These are phyloP conservation scores for Exophiala phaeomuriformis DNA, from an alignment of 2,329 filamentous ascomycete genomes.

Conservation along the genomic window DNA sequence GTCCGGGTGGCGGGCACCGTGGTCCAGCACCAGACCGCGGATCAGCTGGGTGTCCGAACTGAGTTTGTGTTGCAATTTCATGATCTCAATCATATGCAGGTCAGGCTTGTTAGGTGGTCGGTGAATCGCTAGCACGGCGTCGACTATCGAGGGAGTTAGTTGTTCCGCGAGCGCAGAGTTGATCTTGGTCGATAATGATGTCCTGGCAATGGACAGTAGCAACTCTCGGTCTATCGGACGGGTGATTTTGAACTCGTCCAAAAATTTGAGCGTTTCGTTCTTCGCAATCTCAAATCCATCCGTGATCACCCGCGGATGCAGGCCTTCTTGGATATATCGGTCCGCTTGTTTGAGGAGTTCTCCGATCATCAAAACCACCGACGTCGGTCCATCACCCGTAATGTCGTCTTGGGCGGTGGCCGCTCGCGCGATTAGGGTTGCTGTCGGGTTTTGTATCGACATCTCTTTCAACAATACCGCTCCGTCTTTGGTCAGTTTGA, in stretches of 20 bases:
- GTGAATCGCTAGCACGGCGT: slow-evolving; percentile 92
- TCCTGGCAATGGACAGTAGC: slow-evolving; percentile 84
- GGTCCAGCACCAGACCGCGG: slow-evolving; percentile 83
- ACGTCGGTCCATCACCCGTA: slow-evolving; percentile 94
- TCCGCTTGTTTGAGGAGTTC: slow-evolving; percentile 97
- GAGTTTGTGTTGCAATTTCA: slow-evolving; percentile 99
- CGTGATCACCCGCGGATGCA: slow-evolving; percentile 92
- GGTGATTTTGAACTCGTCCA: slow-evolving; percentile 85
- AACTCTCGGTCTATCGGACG: slow-evolving; percentile 89
- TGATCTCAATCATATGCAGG: slow-evolving; percentile 98
- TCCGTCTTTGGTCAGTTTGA: slow-evolving; percentile 98
- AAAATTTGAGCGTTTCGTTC: slow-evolving; percentile 86
- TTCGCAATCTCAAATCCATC: slow-evolving; percentile 98
- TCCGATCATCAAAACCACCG: slow-evolving; percentile 87
- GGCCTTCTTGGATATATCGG: slow-evolving; percentile 89
- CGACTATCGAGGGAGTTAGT: slow-evolving; percentile 90
- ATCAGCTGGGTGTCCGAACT: slow-evolving; percentile 95
- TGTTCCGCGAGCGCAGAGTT: slow-evolving; percentile 82
- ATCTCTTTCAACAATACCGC: slow-evolving; percentile 71
- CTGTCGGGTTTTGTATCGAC: slow-evolving; percentile 62
- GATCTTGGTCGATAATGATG: slow-evolving; percentile 90
- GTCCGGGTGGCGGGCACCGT: slow-evolving; percentile 92
- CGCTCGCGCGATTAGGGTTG: slow-evolving; percentile 71
- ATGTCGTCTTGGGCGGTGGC: slow-evolving; percentile 98
- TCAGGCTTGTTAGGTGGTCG: slow-evolving; percentile 84